Base-by-base conservation (phyloP, 2,329 filamentous ascomycete genomes). In the Colletotrichum magnum region DNA sequence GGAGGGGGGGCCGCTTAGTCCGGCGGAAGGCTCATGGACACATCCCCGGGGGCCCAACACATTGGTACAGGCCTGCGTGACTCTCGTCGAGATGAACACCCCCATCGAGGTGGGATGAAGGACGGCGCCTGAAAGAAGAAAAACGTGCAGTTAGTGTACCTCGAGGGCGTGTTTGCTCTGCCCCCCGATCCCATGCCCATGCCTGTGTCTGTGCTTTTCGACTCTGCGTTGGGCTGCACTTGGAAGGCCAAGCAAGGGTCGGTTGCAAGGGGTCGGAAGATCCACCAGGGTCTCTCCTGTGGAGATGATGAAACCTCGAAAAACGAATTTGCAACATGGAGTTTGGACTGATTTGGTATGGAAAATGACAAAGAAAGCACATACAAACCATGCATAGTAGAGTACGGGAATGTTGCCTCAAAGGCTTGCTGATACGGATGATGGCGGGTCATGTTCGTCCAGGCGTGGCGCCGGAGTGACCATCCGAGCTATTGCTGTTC, bases 231-330 rank as follows among this genome's bases (percentile, higher is more conserved):
- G 60, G 53, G 59, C 61, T 68, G 65, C 41, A 45, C 61, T 65
- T 26, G 15, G 60, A 47, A 15, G 32, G 28, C 39, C 54, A 32
- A 48, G 61, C 54, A 32, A 48, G 61, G 53, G 53, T 66, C 16
- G 51, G 41, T 66, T 66, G 61, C 62, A 60, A 69, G 62, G 66
- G 66, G 66, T 32, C 56, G 54, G 51, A 9, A 53, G 62, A 66
- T 69, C 62, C 43, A 52, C 62, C 66, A 60, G 51, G 56, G 56
- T 47, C 56, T 50, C 63, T 56, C 50, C 47, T 41, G 50, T 69
- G 66, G 62, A 69, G 66, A 52, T 24, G 41, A 60, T 69, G 66
- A 69, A 69, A 69, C 66, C 58, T 66, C 54, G 32, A 66, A 69
- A 64, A 69, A 66, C 62, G 62, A 69, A 69, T 32, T 57, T 28